Percentiles rank a stretch among this genome's conserved stretches.
These are phyloP conservation scores for Tetratostichococcus sp. DNA, from an alignment of 139 green algal genomes.

Conservation along the genomic window DNA sequence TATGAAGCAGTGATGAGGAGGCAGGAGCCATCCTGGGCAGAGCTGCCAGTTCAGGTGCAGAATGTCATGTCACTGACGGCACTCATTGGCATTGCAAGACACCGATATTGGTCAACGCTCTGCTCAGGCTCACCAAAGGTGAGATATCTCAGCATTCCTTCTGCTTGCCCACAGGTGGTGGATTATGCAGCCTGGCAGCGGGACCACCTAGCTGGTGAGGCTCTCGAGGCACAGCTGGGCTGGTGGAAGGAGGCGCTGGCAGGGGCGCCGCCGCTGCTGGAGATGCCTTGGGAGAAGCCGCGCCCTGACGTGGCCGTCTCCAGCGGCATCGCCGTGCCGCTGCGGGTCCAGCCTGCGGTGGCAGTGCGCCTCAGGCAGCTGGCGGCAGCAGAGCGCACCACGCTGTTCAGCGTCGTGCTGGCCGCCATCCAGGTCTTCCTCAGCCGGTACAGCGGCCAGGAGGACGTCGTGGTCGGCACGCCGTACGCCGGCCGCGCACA, in stretches of 20 bases:
- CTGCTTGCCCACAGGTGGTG: too few relatives aligned
- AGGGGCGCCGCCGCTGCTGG: neutral
- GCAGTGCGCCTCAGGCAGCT: neutral
- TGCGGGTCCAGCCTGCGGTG: neutral
- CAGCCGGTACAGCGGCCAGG: neutral
- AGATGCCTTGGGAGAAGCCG: neutral
- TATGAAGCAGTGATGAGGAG: neutral
- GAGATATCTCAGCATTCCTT: too few relatives aligned
- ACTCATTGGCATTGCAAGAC: too few relatives aligned
- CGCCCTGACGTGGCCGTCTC: neutral
- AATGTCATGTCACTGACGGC: too few relatives aligned
- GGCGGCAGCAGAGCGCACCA: neutral
- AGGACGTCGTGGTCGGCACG: neutral
- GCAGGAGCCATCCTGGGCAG: neutral
- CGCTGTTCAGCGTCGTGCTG: neutral
- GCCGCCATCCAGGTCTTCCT: neutral
- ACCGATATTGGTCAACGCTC: too few relatives aligned
- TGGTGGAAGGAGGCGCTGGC: neutral
- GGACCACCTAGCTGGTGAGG: neutral
- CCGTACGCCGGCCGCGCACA: neutral
- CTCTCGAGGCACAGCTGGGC: neutral
- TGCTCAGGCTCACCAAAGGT: neutral
- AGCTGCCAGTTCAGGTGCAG: too few relatives aligned
- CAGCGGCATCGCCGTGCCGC: too few relatives aligned
- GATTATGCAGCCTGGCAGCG: slow-evolving; percentile 7